Conservation (phyloP, 1,284 basidiomycete species). For the Rhodotorula sp. region DNA sequence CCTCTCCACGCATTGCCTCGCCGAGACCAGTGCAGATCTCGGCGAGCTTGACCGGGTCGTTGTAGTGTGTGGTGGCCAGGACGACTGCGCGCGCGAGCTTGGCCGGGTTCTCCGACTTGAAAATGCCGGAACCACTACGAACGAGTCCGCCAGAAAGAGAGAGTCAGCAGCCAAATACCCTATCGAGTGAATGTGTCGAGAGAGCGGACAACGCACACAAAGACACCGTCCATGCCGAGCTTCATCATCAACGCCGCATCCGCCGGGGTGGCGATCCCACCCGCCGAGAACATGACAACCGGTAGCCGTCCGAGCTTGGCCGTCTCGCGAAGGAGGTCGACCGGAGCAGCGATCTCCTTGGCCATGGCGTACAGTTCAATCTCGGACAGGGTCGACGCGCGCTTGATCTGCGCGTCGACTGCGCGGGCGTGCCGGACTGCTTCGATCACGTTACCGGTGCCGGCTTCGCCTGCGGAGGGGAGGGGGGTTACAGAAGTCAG, state of each 20-base stretch:
- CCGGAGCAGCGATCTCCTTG: conserved; percentile 92
- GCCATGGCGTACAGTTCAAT: conserved; percentile 94
- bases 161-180: too few species aligned
- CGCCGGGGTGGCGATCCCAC: conserved; percentile 93
- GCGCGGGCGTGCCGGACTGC: conserved; percentile 89
- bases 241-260: conserved; percentile 99
- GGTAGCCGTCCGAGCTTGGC: conserved; percentile 89
- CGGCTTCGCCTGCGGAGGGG: conserved; percentile 57
- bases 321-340: conserved; percentile 94
- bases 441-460: conserved; percentile 96
- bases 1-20: conserved; percentile 44
- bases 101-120: conserved; percentile 88
- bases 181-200: too few species aligned
- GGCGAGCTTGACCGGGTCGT: conserved; percentile 80
- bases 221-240: conserved; percentile 89
- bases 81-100: conserved; percentile 96
- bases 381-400: conserved; percentile 68
- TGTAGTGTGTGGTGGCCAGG: conserved; percentile 94
- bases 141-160: conserved; percentile 46
- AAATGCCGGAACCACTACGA: conserved; percentile 92
- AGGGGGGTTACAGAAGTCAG: not conserved
- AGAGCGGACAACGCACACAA: conserved; percentile 55
- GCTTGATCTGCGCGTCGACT: conserved; percentile 79
- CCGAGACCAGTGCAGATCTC: conserved; percentile 55
- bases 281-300: conserved; percentile 68